Evolutionary conservation across 345 rosid species (phyloP).

Genomic region (Viola odorata): DNA sequence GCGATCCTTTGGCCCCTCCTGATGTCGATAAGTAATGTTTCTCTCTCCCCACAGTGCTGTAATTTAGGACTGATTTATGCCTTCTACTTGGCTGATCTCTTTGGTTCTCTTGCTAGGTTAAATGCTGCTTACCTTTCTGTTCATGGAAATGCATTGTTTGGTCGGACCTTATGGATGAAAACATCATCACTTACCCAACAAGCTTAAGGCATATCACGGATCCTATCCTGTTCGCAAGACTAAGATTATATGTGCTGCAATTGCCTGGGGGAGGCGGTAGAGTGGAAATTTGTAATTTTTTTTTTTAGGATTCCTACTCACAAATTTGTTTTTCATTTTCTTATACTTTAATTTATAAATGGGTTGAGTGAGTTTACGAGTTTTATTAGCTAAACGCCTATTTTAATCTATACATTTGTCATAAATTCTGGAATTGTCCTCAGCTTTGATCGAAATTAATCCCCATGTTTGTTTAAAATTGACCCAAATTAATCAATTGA

Average conservation of each 20-base stretch:
- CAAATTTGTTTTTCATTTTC: too few species aligned
- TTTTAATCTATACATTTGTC: too few species aligned
- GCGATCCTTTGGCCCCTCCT: constrained; percentile 80
- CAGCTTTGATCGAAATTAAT: too few species aligned
- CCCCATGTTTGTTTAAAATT: too few species aligned
- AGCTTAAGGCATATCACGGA: constrained; percentile 18
- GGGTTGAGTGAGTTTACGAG: too few species aligned
- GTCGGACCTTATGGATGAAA: constrained; percentile 66
- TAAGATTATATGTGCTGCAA: neutral
- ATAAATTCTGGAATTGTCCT: too few species aligned
- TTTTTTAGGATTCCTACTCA: too few species aligned
- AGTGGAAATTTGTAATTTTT: neutral
- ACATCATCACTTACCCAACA: constrained; percentile 49
- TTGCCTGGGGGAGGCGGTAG: neutral
- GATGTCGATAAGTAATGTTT: constrained; percentile 72
- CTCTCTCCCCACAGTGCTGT: neutral
- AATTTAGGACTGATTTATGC: neutral
- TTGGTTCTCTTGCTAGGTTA: constrained; percentile 44
- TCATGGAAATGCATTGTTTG: constrained; percentile 67
- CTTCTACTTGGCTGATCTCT: constrained; percentile 12
- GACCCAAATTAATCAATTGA: too few species aligned
- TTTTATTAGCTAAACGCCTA: too few species aligned
- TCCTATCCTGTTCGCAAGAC: neutral
- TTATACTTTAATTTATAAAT: too few species aligned
- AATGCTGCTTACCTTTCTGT: constrained; percentile 70